Evolutionary conservation across 2,329 filamentous ascomycete species (phyloP), one percentile per base, ranked within the genome.

Genomic region (Neofusicoccum kwambonambiense): DNA sequence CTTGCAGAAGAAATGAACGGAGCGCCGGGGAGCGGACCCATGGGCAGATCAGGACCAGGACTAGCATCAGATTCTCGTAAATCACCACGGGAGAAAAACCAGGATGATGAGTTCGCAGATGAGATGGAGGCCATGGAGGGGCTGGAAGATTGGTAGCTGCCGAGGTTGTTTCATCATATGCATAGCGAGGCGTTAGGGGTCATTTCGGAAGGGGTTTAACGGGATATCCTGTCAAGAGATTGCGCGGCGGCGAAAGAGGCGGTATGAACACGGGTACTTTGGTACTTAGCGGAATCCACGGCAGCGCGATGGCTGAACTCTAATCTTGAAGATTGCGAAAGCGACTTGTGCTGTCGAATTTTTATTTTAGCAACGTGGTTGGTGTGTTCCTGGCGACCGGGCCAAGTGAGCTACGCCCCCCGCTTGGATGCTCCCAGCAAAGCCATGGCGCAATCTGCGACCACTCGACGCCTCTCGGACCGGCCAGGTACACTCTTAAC

Each of bases 51-150:
- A 64, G 27, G 54, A 58, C 54, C 35, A 39, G 62, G 44, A 64
- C 45, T 31, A 42, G 51, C 62, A 57, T 60, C 56, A 60, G 42
- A 17, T 35, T 47, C 31, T 60, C 56, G 56, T 45, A 60, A 60
- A 60, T 60, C 56, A 49, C 56, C 27, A n/a, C 56, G 42, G 56
- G 42, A 47, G 62, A 35, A 47, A 47, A 52, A 44, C 7, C 67
- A 72, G 19, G 71, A 77, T 15, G 76, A 78, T 60, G 70, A 69
- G 39, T 78, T 78, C 60, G 76, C 74, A 31, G 76, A 76, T 54
- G 76, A 78, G 44, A 75, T 78, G 74, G 76, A 77, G 51, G 75
- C 74, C 34, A 77, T 78, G 74, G 75, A 71, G 15, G 75, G 72
- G 12, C 75, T 78, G 73, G 75, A 77, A 7, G 74, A 71, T 54